phyloP scores from a whole-genome alignment of 2,329 filamentous ascomycete genomes.

The Trichophyton benhamiae region DNA sequence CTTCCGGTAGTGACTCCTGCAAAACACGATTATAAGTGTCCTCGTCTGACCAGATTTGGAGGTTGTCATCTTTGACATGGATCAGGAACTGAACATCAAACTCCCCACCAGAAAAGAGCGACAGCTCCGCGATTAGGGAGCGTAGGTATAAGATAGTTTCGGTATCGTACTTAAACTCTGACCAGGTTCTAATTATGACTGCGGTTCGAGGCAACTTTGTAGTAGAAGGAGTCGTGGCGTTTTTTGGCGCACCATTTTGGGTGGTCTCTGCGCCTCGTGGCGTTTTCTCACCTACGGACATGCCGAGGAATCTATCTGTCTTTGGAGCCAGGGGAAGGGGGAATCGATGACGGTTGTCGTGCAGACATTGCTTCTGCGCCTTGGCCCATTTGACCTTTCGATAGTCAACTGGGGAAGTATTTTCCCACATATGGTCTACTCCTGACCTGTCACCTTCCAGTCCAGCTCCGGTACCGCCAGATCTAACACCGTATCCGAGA shows the following conservation, averaged over 20 bases:
- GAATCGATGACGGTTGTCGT: conserved; percentile 60
- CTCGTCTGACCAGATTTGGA: conserved; percentile 71
- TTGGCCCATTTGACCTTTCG: conserved; percentile 65
- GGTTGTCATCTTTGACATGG: conserved; percentile 67
- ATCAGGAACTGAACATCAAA: conserved; percentile 74
- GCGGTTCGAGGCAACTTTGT: conserved; percentile 47
- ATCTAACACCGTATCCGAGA: conserved; percentile 66
- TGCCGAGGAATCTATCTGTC: conserved; percentile 22
- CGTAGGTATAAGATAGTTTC: conserved; percentile 71
- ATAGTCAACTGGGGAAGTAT: conserved; percentile 62
- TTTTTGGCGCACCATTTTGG: conserved; percentile 10
- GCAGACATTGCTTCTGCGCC: conserved; percentile 60
- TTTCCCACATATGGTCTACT: conserved; percentile 64
- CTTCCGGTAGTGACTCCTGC: conserved; percentile 57
- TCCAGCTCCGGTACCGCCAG: conserved; percentile 73
- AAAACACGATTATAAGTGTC: conserved; percentile 60
- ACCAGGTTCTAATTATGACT: conserved; percentile 68
- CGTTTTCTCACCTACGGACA: conserved; percentile 11
- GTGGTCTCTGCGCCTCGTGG: neutral
- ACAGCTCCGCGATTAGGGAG: conserved; percentile 66
- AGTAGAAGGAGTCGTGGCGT: conserved; percentile 8
- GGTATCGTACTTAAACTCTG: conserved; percentile 63
- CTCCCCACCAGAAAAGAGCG: conserved; percentile 65
- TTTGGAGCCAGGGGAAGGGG: conserved; percentile 27
- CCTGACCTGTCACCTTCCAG: conserved; percentile 74